Evolutionary conservation across 768 basidiomycete species (phyloP).

Genomic region (Termitomyces heimii): DNA sequence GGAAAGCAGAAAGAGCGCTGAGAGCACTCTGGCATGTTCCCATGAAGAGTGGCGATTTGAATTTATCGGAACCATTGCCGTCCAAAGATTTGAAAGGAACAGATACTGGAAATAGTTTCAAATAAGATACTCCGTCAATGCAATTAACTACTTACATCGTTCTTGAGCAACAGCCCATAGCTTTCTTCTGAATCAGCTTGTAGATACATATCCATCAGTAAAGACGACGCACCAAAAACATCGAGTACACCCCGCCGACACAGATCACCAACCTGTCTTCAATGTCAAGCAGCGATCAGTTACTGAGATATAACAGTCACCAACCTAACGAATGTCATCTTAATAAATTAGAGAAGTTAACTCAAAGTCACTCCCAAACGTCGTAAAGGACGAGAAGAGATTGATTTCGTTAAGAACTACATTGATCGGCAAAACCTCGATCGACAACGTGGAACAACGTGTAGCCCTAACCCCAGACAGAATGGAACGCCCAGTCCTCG

Average conservation of each 20-base stretch:
- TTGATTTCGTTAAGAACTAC: background rate
- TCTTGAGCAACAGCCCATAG: constrained; percentile 95
- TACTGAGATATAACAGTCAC: background rate
- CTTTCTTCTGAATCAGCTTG: constrained; percentile 27
- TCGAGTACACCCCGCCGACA: constrained; percentile 84
- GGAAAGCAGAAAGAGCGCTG: constrained; percentile 69
- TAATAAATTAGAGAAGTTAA: background rate
- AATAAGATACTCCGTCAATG: background rate
- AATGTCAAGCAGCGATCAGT: background rate
- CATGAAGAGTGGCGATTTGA: constrained; percentile 81
- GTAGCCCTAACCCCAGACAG: constrained; percentile 23
- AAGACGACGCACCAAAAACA: constrained; percentile 70
- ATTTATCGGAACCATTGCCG: constrained; percentile 59
- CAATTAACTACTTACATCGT: constrained; percentile 50
- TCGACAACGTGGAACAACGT: constrained; percentile 18
- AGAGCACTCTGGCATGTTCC: constrained; percentile 81
- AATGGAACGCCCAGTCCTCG: background rate
- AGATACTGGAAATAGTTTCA: constrained; percentile 46
- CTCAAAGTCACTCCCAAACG: background rate
- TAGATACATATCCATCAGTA: background rate
- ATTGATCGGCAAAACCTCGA: constrained; percentile 9
- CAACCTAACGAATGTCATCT: constrained; percentile 21
- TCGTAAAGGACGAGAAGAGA: background rate
- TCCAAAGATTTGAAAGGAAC: constrained; percentile 76
- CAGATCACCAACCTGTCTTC: constrained; percentile 63